phyloP scores from a whole-genome alignment of 2,329 filamentous ascomycete species.

The Aspergillus ochraceoroseus region DNA sequence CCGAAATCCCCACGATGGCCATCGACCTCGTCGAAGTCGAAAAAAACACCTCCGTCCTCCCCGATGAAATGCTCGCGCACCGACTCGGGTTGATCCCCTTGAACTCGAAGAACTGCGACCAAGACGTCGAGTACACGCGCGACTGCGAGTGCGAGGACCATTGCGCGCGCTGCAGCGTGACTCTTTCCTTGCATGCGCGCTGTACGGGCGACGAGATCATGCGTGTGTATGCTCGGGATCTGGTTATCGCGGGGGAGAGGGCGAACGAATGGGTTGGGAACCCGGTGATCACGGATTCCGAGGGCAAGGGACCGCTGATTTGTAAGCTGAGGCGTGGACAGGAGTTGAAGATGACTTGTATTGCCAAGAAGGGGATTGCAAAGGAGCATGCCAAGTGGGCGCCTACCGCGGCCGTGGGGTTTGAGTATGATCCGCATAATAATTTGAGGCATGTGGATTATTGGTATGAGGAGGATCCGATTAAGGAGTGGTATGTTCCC shows the following conservation, averaged over 20 bases:
- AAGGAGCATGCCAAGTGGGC: slow-evolving; percentile 99
- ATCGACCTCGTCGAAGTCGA: slow-evolving; percentile 93
- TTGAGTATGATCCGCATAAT: slow-evolving; percentile 98
- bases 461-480: slow-evolving; percentile 86
- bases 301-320: slow-evolving; percentile 76
- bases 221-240: slow-evolving; percentile 87
- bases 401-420: slow-evolving; percentile 83
- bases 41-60: slow-evolving; percentile 88
- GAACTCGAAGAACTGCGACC: slow-evolving; percentile 74
- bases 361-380: slow-evolving; percentile 96
- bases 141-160: slow-evolving; percentile 96
- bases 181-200: slow-evolving; percentile 75
- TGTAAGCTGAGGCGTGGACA: slow-evolving; percentile 86
- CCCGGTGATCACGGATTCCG: slow-evolving; percentile 77
- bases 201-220: slow-evolving; percentile 83
- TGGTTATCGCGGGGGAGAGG: slow-evolving; percentile 66
- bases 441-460: slow-evolving; percentile 86
- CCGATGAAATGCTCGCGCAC: slow-evolving; percentile 93
- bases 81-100: slow-evolving; percentile 86
- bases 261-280: slow-evolving; percentile 70
- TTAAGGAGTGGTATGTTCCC: slow-evolving; percentile 70
- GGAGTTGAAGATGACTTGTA: slow-evolving; percentile 82
- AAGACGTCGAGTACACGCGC: slow-evolving; percentile 75
- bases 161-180: slow-evolving; percentile 87
- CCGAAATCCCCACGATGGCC: slow-evolving; percentile 89